Conservation (phyloP, 768 basidiomycete genomes). For the Pleurotus sapidus region DNA sequence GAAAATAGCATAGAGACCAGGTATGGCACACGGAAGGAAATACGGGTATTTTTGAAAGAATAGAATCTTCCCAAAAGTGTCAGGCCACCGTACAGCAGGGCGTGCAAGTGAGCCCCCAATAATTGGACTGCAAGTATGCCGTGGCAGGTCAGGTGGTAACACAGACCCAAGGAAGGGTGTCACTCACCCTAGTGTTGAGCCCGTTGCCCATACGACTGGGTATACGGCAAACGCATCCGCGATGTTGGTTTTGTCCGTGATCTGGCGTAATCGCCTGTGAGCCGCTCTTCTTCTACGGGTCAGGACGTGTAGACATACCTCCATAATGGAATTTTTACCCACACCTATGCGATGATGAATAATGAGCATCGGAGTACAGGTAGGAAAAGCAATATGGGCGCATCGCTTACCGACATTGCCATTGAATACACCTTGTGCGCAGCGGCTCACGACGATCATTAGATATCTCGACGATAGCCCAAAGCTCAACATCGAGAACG, state of each 20-base stretch:
- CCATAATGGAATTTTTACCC: conserved; percentile 1
- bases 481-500: conserved; percentile 29
- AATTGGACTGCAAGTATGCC: conserved; percentile 30
- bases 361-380: neutral
- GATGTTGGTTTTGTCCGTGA: conserved; percentile 45
- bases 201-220: conserved; percentile 6
- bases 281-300: conserved; percentile 10
- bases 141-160: neutral
- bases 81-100: conserved; percentile 47
- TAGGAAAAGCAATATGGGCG: neutral
- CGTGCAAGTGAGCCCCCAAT: conserved; percentile 47
- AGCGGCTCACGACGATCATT: neutral
- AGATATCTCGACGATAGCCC: conserved; percentile 28
- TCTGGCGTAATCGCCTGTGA: conserved; percentile 38
- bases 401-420: conserved; percentile 48
- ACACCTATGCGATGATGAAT: neutral
- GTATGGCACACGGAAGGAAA: conserved; percentile 50
- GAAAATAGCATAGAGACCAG: conserved; percentile 39
- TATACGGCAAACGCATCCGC: conserved; percentile 17
- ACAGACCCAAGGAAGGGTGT: no score
- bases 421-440: conserved; percentile 4
- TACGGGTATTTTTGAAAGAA: conserved; percentile 46
- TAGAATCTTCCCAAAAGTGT: conserved; percentile 37
- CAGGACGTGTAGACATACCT: neutral
- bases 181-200: conserved; percentile 1